Conservation (phyloP, 306 rosid genomes). For the Sicyos baderoa region DNA sequence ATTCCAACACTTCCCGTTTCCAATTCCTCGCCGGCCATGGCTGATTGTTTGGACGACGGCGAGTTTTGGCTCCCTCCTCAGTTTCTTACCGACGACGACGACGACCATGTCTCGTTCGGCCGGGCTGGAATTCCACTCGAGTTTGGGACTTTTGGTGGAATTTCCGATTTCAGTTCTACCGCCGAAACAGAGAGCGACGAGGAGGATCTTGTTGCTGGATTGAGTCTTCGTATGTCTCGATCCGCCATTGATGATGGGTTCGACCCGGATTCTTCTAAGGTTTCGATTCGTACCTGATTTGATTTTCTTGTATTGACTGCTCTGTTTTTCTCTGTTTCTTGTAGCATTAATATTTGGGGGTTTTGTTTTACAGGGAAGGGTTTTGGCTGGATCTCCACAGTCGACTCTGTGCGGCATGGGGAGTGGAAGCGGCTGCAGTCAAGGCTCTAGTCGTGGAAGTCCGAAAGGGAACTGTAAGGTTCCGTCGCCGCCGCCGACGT, state of each 20-base stretch:
- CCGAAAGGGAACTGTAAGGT: constrained; percentile 33
- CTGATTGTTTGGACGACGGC: constrained; percentile 48
- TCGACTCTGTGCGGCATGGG: constrained; percentile 51
- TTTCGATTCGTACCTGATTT: background rate
- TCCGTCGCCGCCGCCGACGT: constrained; percentile 33
- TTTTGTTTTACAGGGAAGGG: constrained; percentile 20
- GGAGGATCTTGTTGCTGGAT: constrained; percentile 49
- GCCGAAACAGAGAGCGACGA: constrained; percentile 68
- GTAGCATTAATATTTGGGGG: background rate
- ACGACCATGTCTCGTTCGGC: background rate
- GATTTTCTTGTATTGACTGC: background rate
- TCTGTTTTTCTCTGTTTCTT: too few relatives aligned
- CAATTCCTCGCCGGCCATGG: constrained; percentile 7
- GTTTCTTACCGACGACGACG: constrained; percentile 61
- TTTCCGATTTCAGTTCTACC: constrained; percentile 48
- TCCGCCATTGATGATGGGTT: constrained; percentile 32
- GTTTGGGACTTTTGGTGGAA: constrained; percentile 21
- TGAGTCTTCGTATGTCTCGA: constrained; percentile 51
- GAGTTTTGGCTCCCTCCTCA: constrained; percentile 78
- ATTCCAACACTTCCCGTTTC: background rate
- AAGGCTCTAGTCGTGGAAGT: constrained; percentile 49
- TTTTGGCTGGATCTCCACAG: constrained; percentile 45
- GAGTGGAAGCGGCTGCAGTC: constrained; percentile 37
- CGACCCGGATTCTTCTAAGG: constrained; percentile 32
- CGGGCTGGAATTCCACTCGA: constrained; percentile 20